phyloP scores from a whole-genome alignment of 139 green algal genomes.

The Picochlorum sp. region DNA sequence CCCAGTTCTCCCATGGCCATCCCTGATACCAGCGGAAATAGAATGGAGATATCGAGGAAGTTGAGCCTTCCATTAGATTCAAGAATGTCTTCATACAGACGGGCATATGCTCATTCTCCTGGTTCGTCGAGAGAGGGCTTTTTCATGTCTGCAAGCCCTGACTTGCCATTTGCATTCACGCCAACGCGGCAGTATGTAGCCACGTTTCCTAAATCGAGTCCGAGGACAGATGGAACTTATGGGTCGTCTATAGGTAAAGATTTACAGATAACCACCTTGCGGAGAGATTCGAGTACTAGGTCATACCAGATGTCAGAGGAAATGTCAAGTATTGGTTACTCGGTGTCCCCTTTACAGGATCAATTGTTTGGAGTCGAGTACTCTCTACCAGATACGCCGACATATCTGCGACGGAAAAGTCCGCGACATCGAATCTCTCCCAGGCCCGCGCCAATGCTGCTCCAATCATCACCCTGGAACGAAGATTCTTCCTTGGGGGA shows the following conservation, averaged over 20 bases:
- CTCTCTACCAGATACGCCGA: constrained; percentile 13
- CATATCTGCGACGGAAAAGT: constrained; percentile 11
- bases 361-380: constrained; percentile 12
- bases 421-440: too few relatives aligned
- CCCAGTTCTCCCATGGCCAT: constrained; percentile 3
- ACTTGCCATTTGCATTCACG: constrained; percentile 74
- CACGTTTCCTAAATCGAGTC: constrained; percentile 1
- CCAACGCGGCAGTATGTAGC: constrained; percentile 26
- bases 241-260: too few relatives aligned
- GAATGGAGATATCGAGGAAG: background rate
- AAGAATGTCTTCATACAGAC: too few relatives aligned
- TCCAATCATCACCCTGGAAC: background rate
- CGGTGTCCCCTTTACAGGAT: constrained; percentile 20
- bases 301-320: constrained; percentile 11
- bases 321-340: constrained; percentile 26
- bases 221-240: too few relatives aligned
- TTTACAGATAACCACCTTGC: too few relatives aligned
- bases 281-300: constrained; percentile 21
- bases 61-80: background rate
- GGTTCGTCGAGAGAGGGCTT: background rate
- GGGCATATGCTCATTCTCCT: too few relatives aligned
- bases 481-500: background rate
- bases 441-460: background rate
- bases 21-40: background rate
- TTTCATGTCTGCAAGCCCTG: constrained; percentile 39